Evolutionary conservation across 768 basidiomycete species (phyloP).

Genomic region (Sporobolomyces phaffii): DNA sequence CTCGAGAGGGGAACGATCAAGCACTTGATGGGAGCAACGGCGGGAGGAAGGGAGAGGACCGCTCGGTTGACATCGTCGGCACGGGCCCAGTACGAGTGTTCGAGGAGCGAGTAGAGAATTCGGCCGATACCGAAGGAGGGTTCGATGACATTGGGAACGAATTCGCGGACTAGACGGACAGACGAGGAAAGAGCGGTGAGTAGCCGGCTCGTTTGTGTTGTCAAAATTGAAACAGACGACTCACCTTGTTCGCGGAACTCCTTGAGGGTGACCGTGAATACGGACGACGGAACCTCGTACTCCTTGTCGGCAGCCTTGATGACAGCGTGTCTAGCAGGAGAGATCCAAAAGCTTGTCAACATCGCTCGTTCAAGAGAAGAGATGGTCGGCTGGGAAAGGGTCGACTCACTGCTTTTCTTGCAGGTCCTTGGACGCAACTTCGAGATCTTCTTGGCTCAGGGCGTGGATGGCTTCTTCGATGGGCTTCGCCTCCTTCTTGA

Average conservation of each 20-base stretch:
- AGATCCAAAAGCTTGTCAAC: no score
- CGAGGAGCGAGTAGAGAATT: slow-evolving; percentile 85
- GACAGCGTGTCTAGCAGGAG: slow-evolving; percentile 53
- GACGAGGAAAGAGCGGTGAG: slow-evolving; percentile 21
- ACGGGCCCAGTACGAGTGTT: slow-evolving; percentile 92
- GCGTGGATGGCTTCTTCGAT: slow-evolving; percentile 62
- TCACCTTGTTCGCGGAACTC: slow-evolving; percentile 76
- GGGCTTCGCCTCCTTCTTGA: slow-evolving; percentile 69
- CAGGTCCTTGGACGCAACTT: slow-evolving; percentile 64
- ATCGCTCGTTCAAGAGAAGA: no score
- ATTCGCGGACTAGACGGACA: slow-evolving; percentile 71
- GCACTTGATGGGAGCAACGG: slow-evolving; percentile 92
- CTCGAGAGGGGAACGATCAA: slow-evolving; percentile 90
- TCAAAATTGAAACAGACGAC: no score
- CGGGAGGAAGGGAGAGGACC: slow-evolving; percentile 79
- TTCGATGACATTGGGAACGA: slow-evolving; percentile 94
- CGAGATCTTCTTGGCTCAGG: slow-evolving; percentile 62
- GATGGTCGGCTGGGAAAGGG: background rate
- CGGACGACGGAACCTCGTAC: slow-evolving; percentile 65
- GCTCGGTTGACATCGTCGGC: slow-evolving; percentile 85
- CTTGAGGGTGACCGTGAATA: slow-evolving; percentile 71
- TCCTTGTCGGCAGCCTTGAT: slow-evolving; percentile 61
- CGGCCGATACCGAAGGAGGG: slow-evolving; percentile 97
- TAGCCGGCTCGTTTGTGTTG: no score
- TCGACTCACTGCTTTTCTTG: slow-evolving; percentile 59